Conservation (phyloP, 2,329 filamentous ascomycete species). For the Ustulina deusta region DNA sequence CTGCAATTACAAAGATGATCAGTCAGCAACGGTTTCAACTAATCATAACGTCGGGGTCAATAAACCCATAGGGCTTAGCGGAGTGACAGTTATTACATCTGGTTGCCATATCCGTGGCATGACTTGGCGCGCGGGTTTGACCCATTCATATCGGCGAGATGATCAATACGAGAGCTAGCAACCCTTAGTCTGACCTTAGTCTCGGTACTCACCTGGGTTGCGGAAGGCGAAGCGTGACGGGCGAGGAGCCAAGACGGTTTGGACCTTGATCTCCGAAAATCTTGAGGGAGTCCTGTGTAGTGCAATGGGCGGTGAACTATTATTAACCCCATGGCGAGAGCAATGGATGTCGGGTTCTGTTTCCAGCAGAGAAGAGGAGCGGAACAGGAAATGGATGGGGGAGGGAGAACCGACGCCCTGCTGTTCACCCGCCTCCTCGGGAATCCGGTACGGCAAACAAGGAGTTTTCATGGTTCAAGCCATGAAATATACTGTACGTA, state of each 20-base stretch:
- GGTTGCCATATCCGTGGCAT: slow-evolving; percentile 11
- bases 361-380: not conserved
- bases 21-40: slow-evolving; percentile 28
- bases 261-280: slow-evolving; percentile 1
- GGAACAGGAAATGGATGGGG: not conserved
- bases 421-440: not conserved
- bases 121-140: slow-evolving; percentile 2
- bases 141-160: slow-evolving; percentile 25
- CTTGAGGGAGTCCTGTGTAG: not conserved
- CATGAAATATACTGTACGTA: not conserved
- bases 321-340: not conserved
- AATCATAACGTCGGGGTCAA: slow-evolving; percentile 28
- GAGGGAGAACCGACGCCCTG: slow-evolving; percentile 3
- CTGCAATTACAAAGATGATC: slow-evolving; percentile 37
- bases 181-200: slow-evolving; percentile 17
- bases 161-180: slow-evolving; percentile 30
- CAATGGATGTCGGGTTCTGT: not conserved
- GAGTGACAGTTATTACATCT: not conserved
- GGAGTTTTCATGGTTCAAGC: slow-evolving; percentile 9
- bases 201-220: not conserved
- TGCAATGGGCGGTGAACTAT: slow-evolving; percentile 18
- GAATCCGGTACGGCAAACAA: not conserved
- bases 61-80: slow-evolving; percentile 38
- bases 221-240: slow-evolving; percentile 1
- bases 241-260: slow-evolving; percentile 13